phyloP scores from a whole-genome alignment of 192 early-diverging fungal species.

The Geranomyces variabilis region DNA sequence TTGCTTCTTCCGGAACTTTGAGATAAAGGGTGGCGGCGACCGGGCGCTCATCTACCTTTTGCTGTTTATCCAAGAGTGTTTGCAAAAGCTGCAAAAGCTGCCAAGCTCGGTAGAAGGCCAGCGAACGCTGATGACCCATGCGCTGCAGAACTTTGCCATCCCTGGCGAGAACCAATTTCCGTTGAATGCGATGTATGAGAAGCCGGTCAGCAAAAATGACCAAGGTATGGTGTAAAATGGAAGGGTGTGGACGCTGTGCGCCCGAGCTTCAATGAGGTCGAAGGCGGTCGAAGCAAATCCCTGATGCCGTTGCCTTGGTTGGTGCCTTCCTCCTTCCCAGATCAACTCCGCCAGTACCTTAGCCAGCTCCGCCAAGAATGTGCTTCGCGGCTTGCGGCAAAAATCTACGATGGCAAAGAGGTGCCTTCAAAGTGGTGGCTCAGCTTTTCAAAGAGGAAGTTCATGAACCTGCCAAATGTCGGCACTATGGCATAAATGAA shows the following conservation, averaged over 20 bases:
- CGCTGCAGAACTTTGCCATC: constrained; percentile 86
- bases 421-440: constrained; percentile 98
- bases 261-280: not conserved
- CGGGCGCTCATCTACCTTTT: constrained; percentile 93
- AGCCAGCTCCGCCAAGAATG: constrained; percentile 89
- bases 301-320: too few species aligned
- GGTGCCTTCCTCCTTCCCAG: constrained; percentile 43
- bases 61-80: constrained; percentile 79
- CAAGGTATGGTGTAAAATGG: constrained; percentile 56
- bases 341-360: constrained; percentile 83
- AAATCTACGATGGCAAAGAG: constrained; percentile 77
- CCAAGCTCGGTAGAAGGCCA: constrained; percentile 74
- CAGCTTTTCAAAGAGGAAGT: constrained; percentile 98
- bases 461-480: constrained; percentile 83
- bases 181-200: constrained; percentile 84
- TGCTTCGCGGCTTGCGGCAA: constrained; percentile 70
- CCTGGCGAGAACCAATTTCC: constrained; percentile 94
- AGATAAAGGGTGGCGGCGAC: constrained; percentile 93
- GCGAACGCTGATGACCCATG: constrained; percentile 80
- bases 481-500: constrained; percentile 37
- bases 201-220: constrained; percentile 72
- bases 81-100: constrained; percentile 59
- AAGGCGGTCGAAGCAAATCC: not conserved
- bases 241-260: not conserved
- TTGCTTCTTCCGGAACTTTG: constrained; percentile 98